Conservation (phyloP, 2,329 filamentous ascomycete genomes). For the Periconia digitata region DNA sequence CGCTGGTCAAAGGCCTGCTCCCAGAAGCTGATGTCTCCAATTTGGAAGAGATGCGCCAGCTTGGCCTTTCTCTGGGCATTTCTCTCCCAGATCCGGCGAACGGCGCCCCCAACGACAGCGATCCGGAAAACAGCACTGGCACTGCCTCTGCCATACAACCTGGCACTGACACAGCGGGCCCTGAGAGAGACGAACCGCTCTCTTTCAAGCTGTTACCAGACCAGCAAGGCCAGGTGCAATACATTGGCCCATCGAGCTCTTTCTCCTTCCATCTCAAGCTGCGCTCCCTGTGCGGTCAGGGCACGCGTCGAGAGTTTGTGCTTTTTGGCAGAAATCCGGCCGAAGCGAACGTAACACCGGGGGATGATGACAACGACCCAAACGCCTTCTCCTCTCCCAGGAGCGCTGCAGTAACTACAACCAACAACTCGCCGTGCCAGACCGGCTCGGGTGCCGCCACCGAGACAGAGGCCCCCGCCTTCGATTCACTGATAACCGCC, state of each 20-base stretch:
- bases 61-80: constrained; percentile 45
- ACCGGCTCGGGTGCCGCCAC: constrained; percentile 7
- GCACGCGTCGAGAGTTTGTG: constrained; percentile 38
- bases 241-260: constrained; percentile 48
- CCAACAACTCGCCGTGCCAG: constrained; percentile 24
- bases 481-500: constrained; percentile 42
- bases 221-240: constrained; percentile 49
- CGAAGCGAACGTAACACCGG: constrained; percentile 27
- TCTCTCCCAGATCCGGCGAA: constrained; percentile 35
- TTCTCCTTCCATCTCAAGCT: constrained; percentile 48
- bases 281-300: constrained; percentile 40
- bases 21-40: constrained; percentile 48
- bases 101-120: constrained; percentile 13
- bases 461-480: constrained; percentile 18
- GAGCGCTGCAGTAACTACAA: constrained; percentile 19
- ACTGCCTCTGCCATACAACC: not conserved
- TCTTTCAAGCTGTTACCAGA: constrained; percentile 39
- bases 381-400: constrained; percentile 22
- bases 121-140: constrained; percentile 13
- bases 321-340: constrained; percentile 47
- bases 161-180: not conserved
- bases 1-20: constrained; percentile 48
- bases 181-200: constrained; percentile 38
- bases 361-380: constrained; percentile 20
- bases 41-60: constrained; percentile 44